phyloP scores from a whole-genome alignment of 2,329 filamentous ascomycete genomes.

The Coniosporium tulheliwenetii region DNA sequence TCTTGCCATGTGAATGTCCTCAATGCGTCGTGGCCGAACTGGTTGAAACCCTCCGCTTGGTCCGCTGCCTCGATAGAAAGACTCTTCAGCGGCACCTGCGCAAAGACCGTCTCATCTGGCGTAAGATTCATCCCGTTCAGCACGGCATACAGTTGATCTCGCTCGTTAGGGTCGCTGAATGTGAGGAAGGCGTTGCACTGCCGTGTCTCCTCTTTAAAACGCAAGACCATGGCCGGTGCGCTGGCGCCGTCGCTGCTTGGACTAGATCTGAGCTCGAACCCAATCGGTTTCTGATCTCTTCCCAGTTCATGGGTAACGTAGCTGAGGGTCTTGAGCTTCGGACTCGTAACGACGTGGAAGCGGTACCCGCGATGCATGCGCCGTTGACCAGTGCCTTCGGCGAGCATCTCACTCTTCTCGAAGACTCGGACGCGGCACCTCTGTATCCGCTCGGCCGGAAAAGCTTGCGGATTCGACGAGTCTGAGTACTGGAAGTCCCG shows the following conservation, averaged over 20 bases:
- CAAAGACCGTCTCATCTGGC: constrained; percentile 52
- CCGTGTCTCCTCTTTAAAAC: constrained; percentile 48
- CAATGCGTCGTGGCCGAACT: constrained; percentile 23
- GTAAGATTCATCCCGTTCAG: constrained; percentile 57
- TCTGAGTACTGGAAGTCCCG: constrained; percentile 72
- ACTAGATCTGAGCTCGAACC: constrained; percentile 55
- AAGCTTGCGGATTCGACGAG: constrained; percentile 50
- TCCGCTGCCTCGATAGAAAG: constrained; percentile 47
- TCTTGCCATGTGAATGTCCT: constrained; percentile 45
- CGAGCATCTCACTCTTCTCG: constrained; percentile 52
- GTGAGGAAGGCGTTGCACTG: constrained; percentile 62
- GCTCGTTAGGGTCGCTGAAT: constrained; percentile 58
- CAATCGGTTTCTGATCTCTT: constrained; percentile 45
- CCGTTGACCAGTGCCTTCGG: constrained; percentile 56
- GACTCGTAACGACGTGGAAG: constrained; percentile 61
- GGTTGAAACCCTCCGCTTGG: constrained; percentile 27
- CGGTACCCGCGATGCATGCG: constrained; percentile 67
- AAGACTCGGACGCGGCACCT: constrained; percentile 63
- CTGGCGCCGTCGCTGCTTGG: constrained; percentile 47
- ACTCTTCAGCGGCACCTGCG: constrained; percentile 50
- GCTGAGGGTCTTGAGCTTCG: constrained; percentile 62
- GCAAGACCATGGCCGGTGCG: constrained; percentile 52
- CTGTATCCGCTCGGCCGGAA: constrained; percentile 58
- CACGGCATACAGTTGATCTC: constrained; percentile 54
- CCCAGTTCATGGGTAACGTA: constrained; percentile 56